phyloP scores from a whole-genome alignment of 2,329 filamentous ascomycete genomes.

The Blastomyces percursus region DNA sequence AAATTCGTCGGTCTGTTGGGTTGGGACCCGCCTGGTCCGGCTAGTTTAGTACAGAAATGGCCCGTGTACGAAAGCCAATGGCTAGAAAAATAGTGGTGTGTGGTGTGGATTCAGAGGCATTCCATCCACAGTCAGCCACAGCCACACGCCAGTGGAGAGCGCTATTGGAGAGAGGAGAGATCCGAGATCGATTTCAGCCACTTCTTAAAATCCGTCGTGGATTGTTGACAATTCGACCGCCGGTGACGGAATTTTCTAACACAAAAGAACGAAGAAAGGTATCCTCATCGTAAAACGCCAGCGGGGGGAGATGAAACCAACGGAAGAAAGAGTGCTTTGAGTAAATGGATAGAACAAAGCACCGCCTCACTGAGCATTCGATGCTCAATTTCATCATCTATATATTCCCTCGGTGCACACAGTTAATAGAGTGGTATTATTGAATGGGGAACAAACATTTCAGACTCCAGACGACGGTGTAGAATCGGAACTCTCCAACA shows the following conservation, averaged over 20 bases:
- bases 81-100: background rate
- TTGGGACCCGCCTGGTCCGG: background rate
- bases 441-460: background rate
- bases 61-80: no score
- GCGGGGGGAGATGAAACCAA: background rate
- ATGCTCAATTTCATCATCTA: background rate
- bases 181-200: background rate
- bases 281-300: background rate
- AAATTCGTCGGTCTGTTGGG: background rate
- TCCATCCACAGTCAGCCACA: background rate
- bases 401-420: background rate
- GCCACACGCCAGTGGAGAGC: background rate
- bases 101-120: background rate
- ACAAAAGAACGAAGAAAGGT: background rate
- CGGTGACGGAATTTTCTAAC: background rate
- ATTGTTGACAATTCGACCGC: background rate
- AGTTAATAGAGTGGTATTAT: background rate
- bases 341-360: conserved; percentile 3
- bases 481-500: background rate
- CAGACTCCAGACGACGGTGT: background rate
- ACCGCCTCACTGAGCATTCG: conserved; percentile 3
- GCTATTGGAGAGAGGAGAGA: background rate
- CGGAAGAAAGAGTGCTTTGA: background rate
- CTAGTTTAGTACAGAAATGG: background rate
- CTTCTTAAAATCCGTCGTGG: background rate